Base-by-base conservation (phyloP, 805 yeast species). In the Candida easanensis region DNA sequence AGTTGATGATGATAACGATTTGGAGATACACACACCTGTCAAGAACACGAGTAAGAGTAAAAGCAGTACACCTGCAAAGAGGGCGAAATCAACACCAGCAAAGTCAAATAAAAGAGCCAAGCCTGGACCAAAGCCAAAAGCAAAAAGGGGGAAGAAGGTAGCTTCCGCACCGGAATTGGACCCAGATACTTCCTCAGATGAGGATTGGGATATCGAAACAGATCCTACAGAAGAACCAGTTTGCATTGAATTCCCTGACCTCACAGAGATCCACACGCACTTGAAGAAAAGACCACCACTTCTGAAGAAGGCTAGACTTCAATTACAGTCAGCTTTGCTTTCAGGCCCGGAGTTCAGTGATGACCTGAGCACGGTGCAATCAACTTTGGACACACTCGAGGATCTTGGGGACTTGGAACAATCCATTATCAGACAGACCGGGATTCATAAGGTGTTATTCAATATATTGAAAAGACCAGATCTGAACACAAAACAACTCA, bases 401-500 rank as follows among this genome's bases (percentile, higher is more conserved):
- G 43, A 48, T 2, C 30, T 51, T 26, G 49, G 51, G n/a, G 41
- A 33, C 14, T 55, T 58, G 32, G 62, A 68, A 19, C 49, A 52
- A 33, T 56, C 72, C 0, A 48, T 63, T 17, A 37, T 70, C 11
- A 58, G 57, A 32, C 50, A 63, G 3, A 49, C 64, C 1, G 63
- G 63, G 15, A 36, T 70, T 9, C 56, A 56, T 28, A 67, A 63
- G 31, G 49, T 69, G 4, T 42, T 70, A 17, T 48, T 59, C 19
- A 52, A 56, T 17, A 51, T 68, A 9, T 50, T 70, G 43, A 66
- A 56, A 38, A 67, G 67, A 46, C 72, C 73, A 2, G 70, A 68
- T 43, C 23, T 50, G 30, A 27, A 31, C 2, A 32, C 49, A 6
- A 54, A 49, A 23, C 49, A 48, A 3, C 26, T 53, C 15, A 32